phyloP scores from a whole-genome alignment of 306 rosid genomes.

The Notholithocarpus densiflorus region DNA sequence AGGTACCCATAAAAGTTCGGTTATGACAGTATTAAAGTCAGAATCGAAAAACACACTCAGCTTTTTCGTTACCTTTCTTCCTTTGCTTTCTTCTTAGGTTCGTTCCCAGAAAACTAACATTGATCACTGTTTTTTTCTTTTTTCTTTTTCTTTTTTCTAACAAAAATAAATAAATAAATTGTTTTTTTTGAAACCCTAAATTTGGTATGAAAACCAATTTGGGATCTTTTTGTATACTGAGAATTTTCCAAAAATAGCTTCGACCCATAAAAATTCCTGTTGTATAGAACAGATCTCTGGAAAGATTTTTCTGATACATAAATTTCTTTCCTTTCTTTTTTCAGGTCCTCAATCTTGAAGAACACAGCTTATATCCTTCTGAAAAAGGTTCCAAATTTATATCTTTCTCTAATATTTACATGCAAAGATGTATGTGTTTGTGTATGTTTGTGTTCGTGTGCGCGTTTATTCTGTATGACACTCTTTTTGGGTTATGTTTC shows the following conservation, averaged over 20 bases:
- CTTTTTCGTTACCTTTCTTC: slow-evolving; percentile 26
- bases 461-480: background rate
- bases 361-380: background rate
- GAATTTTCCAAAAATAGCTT: background rate
- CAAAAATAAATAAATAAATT: too few species aligned
- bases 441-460: background rate
- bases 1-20: slow-evolving; percentile 10
- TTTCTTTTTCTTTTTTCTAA: background rate
- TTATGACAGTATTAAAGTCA: slow-evolving; percentile 31
- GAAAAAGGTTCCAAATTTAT: slow-evolving; percentile 19
- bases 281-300: slow-evolving; percentile 14
- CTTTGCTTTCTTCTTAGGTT: slow-evolving; percentile 23
- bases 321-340: background rate
- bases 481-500: background rate
- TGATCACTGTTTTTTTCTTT: slow-evolving; percentile 13
- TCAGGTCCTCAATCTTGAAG: slow-evolving; percentile 14
- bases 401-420: background rate
- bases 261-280: slow-evolving; percentile 1
- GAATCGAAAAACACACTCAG: slow-evolving; percentile 24
- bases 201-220: background rate
- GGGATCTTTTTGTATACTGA: slow-evolving; percentile 14
- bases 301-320: slow-evolving; percentile 10
- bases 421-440: background rate
- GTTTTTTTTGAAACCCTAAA: background rate
- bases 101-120: slow-evolving; percentile 7